phyloP scores from a whole-genome alignment of 1,284 basidiomycete genomes.

The Athelia psychrophila region DNA sequence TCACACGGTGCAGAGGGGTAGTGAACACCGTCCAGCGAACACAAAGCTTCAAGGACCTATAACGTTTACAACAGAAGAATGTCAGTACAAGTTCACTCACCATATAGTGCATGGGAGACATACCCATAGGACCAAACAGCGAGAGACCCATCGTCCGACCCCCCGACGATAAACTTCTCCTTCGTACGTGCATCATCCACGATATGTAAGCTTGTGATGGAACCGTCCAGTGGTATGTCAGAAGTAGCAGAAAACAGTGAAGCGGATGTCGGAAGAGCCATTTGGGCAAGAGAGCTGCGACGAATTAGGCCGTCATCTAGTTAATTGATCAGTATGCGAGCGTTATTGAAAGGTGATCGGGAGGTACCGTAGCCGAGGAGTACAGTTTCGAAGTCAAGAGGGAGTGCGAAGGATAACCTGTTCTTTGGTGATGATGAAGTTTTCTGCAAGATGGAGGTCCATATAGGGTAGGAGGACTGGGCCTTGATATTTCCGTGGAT shows the following conservation, averaged over 20 bases:
- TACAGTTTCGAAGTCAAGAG: conserved; percentile 53
- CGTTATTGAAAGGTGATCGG: conserved; percentile 1
- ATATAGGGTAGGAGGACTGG: not conserved
- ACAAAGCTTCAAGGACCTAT: conserved; percentile 58
- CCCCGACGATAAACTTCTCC: conserved; percentile 63
- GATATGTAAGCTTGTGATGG: conserved; percentile 48
- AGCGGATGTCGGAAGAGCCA: conserved; percentile 21
- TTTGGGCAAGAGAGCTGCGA: conserved; percentile 36
- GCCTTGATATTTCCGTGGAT: conserved; percentile 8
- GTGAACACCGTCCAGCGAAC: conserved; percentile 72
- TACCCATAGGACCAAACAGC: conserved; percentile 68
- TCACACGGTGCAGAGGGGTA: conserved; percentile 55
- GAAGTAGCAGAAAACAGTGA: conserved; percentile 35
- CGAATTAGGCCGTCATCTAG: conserved; percentile 59
- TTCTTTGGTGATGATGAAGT: conserved; percentile 1
- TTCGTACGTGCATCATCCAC: conserved; percentile 53
- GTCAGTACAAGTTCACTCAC: conserved; percentile 4
- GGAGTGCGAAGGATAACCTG: conserved; percentile 47
- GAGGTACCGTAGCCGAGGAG: conserved; percentile 57
- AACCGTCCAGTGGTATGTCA: conserved; percentile 42
- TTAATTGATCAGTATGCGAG: conserved; percentile 4
- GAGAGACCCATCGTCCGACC: conserved; percentile 72
- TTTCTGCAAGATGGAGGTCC: not conserved
- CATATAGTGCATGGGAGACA: conserved; percentile 6
- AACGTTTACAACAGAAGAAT: not conserved